A percentile compares a stretch with the other conserved stretches of the same genome.
phyloP scores from a whole-genome alignment of 805 yeast genomes.

The Barnettozyma vustinii region DNA sequence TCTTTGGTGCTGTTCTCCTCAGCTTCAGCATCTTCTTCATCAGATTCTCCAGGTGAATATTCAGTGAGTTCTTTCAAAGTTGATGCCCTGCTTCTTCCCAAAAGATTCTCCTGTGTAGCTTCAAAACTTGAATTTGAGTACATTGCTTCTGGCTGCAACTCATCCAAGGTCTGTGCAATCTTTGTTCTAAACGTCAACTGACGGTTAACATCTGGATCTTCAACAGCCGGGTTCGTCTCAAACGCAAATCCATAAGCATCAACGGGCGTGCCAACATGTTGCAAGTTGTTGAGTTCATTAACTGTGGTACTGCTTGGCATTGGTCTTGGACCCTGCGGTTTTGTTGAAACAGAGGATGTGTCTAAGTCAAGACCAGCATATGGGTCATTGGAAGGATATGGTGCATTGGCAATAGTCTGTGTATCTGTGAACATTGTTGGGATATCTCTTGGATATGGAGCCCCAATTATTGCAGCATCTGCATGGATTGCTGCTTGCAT shows the following conservation, averaged over 20 bases:
- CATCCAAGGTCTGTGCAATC: conserved; percentile 21
- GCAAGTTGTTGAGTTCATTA: not conserved
- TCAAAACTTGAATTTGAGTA: conserved; percentile 13
- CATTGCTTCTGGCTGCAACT: conserved; percentile 17
- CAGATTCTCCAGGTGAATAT: not conserved
- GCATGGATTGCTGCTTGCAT: not conserved
- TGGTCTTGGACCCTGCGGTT: conserved; percentile 25
- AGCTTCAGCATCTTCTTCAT: conserved; percentile 3
- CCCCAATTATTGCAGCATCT: not conserved
- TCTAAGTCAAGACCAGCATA: not conserved
- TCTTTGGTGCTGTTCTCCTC: conserved; percentile 1
- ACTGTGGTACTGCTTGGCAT: conserved; percentile 16
- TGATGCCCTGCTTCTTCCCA: conserved; percentile 1
- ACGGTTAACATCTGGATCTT: conserved; percentile 12
- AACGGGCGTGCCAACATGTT: not conserved
- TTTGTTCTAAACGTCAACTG: conserved; percentile 23
- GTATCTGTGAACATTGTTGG: conserved; percentile 8
- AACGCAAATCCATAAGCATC: not conserved
- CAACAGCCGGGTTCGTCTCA: not conserved
- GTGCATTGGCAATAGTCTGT: conserved; percentile 9
- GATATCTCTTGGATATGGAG: conserved; percentile 19
- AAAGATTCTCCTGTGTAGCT: conserved; percentile 12
- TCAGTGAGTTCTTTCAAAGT: conserved; percentile 1
- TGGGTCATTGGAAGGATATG: conserved; percentile 15
- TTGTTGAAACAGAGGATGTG: conserved; percentile 8